phyloP scores from a whole-genome alignment of 202 grass and related monocot species.

The Panicum virgatum region DNA sequence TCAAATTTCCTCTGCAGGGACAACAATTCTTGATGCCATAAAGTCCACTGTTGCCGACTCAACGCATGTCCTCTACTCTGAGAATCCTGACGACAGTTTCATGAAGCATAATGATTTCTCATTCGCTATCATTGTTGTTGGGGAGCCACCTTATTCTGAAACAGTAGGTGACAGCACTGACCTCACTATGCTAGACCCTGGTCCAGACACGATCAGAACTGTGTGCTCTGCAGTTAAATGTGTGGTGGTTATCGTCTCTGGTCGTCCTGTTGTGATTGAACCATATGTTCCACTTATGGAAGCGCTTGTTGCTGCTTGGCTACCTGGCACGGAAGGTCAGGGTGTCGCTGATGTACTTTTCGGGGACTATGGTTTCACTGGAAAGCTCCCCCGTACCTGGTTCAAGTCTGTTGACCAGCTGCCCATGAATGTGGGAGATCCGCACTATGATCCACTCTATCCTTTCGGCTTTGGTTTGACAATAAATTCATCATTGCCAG shows the following conservation, averaged over 20 bases:
- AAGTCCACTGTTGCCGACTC: constrained; percentile 66
- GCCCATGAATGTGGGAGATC: constrained; percentile 82
- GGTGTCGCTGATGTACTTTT: constrained; percentile 87
- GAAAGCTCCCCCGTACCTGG: constrained; percentile 73
- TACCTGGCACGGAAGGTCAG: constrained; percentile 84
- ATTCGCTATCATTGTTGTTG: constrained; percentile 79
- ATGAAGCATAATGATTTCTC: constrained; percentile 71
- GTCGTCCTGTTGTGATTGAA: constrained; percentile 76
- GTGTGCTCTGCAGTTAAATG: constrained; percentile 75
- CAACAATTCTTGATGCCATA: constrained; percentile 82
- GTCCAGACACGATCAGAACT: constrained; percentile 68
- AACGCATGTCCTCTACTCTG: constrained; percentile 71
- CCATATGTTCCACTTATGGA: constrained; percentile 81
- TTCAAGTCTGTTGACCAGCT: constrained; percentile 85
- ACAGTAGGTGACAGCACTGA: constrained; percentile 69
- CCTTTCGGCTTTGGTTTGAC: constrained; percentile 84
- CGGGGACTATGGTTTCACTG: constrained; percentile 83
- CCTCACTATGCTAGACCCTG: constrained; percentile 80
- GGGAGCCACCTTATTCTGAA: constrained; percentile 78
- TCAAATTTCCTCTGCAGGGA: constrained; percentile 57
- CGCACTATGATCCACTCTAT: constrained; percentile 82
- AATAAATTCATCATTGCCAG: constrained; percentile 46
- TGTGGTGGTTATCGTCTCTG: constrained; percentile 76
- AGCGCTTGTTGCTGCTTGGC: constrained; percentile 89
- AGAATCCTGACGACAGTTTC: constrained; percentile 68